Evolutionary conservation across 2,329 filamentous ascomycete species (phyloP).

Genomic region (Fusarium keratoplasticum): DNA sequence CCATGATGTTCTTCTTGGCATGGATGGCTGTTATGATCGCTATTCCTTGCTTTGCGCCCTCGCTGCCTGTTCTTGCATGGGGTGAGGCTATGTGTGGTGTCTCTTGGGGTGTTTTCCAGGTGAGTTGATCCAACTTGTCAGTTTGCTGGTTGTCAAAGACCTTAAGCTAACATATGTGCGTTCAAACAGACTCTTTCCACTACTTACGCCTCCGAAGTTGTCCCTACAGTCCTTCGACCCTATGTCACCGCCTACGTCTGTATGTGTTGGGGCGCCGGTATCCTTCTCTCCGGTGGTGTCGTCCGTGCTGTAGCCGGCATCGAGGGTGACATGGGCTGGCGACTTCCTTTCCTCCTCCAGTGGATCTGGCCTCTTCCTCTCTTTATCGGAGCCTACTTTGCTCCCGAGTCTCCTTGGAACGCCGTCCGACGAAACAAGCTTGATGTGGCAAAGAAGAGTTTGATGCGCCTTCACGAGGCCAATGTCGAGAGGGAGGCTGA

Average conservation of each 20-base stretch:
- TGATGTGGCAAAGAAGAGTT: conserved; percentile 40
- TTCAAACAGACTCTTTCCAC: conserved; percentile 51
- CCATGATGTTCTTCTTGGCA: conserved; percentile 37
- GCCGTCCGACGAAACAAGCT: conserved; percentile 45
- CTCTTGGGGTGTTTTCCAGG: conserved; percentile 49
- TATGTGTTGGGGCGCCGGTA: conserved; percentile 57
- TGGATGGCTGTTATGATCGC: conserved; percentile 18
- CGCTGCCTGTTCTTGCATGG: conserved; percentile 50
- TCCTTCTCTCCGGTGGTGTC: conserved; percentile 55
- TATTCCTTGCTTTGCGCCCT: conserved; percentile 47
- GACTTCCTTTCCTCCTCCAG: conserved; percentile 52
- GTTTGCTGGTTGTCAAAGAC: neutral
- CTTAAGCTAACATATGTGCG: neutral
- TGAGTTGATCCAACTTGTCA: neutral
- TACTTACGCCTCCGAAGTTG: conserved; percentile 57
- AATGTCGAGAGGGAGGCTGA: conserved; percentile 39
- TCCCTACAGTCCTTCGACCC: conserved; percentile 49
- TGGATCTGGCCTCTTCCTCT: conserved; percentile 49
- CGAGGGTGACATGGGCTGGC: conserved; percentile 50
- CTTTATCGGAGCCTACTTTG: conserved; percentile 43
- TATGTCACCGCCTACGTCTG: conserved; percentile 58
- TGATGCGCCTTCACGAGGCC: conserved; percentile 41
- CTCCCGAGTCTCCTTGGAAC: conserved; percentile 47
- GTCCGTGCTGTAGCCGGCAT: conserved; percentile 50
- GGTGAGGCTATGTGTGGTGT: conserved; percentile 51